Evolutionary conservation across 1,284 basidiomycete species (phyloP).

Genomic region (Schizopora paradoxa): DNA sequence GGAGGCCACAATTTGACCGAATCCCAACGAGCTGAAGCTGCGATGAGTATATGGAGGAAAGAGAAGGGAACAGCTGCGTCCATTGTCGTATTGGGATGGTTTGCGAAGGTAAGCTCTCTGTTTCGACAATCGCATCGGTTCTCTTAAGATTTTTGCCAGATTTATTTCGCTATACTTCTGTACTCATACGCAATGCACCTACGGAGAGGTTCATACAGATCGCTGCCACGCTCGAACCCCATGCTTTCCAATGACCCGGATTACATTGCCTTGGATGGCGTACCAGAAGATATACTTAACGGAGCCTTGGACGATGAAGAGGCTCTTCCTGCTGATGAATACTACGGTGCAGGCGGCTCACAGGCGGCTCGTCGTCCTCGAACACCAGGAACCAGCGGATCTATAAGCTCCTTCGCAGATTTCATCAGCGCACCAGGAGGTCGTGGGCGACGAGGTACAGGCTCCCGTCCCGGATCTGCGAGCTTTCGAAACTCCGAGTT

Average conservation of each 20-base stretch:
- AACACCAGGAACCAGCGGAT: constrained; percentile 14
- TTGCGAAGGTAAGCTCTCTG: constrained; percentile 69
- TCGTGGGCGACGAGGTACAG: constrained; percentile 14
- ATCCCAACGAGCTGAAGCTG: constrained; percentile 61
- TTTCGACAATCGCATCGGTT: constrained; percentile 3
- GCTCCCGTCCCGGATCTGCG: constrained; percentile 1
- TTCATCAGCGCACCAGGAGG: constrained; percentile 50
- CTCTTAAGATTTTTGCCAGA: constrained; percentile 40
- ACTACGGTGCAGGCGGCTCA: constrained; percentile 57
- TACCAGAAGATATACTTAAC: constrained; percentile 48
- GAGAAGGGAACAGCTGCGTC: constrained; percentile 81
- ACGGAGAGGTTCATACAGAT: constrained; percentile 85
- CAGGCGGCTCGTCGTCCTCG: constrained; percentile 26
- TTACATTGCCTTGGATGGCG: constrained; percentile 29
- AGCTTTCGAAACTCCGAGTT: neutral
- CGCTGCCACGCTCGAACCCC: constrained; percentile 54
- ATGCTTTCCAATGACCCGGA: constrained; percentile 24
- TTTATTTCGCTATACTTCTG: constrained; percentile 87
- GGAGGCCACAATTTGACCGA: constrained; percentile 50
- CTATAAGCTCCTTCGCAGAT: constrained; percentile 49
- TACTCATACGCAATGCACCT: constrained; percentile 96
- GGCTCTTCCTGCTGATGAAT: constrained; percentile 53
- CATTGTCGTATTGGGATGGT: constrained; percentile 81
- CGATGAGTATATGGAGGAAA: constrained; percentile 80
- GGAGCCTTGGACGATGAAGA: constrained; percentile 29